Conservation (phyloP, 768 basidiomycete genomes). For the Steccherinum ochraceum region DNA sequence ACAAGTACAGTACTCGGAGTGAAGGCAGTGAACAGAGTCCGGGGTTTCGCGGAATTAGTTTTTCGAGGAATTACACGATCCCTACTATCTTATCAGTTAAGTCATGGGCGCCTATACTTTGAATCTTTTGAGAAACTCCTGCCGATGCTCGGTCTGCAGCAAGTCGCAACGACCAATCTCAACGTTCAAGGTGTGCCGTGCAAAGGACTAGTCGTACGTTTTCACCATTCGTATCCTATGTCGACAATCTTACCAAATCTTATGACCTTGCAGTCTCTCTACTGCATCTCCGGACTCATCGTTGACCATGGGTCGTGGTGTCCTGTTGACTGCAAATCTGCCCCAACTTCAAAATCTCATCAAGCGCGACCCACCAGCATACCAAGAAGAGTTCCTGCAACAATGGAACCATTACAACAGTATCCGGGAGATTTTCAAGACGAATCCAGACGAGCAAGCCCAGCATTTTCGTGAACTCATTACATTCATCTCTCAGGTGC, state of each 20-base stretch:
- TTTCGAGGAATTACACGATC: too few relatives aligned
- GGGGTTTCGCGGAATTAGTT: too few relatives aligned
- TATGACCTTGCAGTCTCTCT: too few relatives aligned
- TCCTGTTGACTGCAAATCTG: slow-evolving; percentile 80
- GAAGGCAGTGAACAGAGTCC: too few relatives aligned
- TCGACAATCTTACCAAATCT: too few relatives aligned
- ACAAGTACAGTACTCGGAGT: too few relatives aligned
- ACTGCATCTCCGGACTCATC: neutral
- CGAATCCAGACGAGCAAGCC: slow-evolving; percentile 80
- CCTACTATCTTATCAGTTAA: neutral
- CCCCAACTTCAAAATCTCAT: slow-evolving; percentile 96
- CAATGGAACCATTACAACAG: slow-evolving; percentile 96
- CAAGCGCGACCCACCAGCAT: slow-evolving; percentile 84
- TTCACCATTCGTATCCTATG: too few relatives aligned
- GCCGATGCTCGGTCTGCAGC: too few relatives aligned
- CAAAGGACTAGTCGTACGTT: too few relatives aligned
- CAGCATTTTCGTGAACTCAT: slow-evolving; percentile 83
- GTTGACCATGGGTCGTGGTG: slow-evolving; percentile 50
- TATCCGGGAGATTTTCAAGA: slow-evolving; percentile 76
- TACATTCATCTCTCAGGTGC: slow-evolving; percentile 82
- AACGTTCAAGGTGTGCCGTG: too few relatives aligned
- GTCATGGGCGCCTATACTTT: neutral
- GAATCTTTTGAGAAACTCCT: too few relatives aligned
- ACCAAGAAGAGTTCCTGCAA: slow-evolving; percentile 92
- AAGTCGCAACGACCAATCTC: too few relatives aligned